Evolutionary conservation across 148 eudicot species (phyloP), one percentile per base, ranked within the genome.

Genomic region (Drosera capensis): DNA sequence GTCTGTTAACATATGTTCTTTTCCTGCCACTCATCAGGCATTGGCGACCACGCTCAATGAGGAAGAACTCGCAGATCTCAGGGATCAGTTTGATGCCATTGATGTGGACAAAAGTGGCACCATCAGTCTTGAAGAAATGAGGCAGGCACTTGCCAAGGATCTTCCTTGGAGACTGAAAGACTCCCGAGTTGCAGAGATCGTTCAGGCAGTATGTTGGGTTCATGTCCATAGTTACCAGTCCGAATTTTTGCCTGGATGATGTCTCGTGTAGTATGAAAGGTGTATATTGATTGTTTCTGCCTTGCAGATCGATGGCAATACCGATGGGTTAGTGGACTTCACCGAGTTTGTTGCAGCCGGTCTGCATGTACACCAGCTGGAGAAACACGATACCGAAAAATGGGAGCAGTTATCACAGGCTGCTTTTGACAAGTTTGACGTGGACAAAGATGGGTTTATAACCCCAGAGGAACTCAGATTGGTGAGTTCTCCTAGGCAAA

Each of bases 51-150:
- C 86, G 20, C 65, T 88, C 48, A 78, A 72, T 55, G 83, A 73
- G 24, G 79, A 70, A 23, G 97, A 88, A 63, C 64, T 88, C 30
- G 66, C 87, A 62, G 72, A 80, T 62, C 72, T 88, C 14, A 67
- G 81, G 14, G 97, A 88, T 63, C 97, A 88, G 63, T 88, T 88
- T 63, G 86, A 80, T 64, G 97, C 94, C 36, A 88, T 83, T 49
- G 97, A 88, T 52, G 70, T 73, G 28, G 97, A 88, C 51, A 88
- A 83, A 64, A 88, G 65, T 75, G 97, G 97, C 23, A 58, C 65
- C 43, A 88, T 88, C 40, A 88, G 92, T 66, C 92, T 88, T 42
- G 94, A 83, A 62, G 97, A 88, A 69, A 83, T 88, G 97, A 80
- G 94, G 63, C 92, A 71, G 94, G 97, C 94, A 23, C 80, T 88